Base-by-base conservation (phyloP, 2,329 filamentous ascomycete genomes). In the Purpureocillium takamizusanense region DNA sequence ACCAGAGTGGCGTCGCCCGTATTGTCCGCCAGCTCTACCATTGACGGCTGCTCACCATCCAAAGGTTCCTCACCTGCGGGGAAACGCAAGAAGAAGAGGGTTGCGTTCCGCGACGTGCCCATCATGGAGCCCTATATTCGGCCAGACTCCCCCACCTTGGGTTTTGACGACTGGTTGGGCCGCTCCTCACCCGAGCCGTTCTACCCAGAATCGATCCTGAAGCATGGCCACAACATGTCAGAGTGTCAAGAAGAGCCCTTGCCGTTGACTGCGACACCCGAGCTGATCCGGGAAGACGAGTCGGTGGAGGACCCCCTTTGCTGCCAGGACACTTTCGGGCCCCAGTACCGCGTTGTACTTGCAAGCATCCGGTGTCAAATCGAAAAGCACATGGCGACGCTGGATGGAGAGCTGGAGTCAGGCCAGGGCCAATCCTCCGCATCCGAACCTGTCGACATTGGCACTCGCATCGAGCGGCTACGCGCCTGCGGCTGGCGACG, bases 111-210 rank as follows among this genome's bases (percentile, higher is more conserved):
- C 28, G 55, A 62, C 17, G 46, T 44, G n/a, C 52, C 51, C 11
- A 46, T 57, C 13, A 56, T 59, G 13, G 61, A 73, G 47, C 69
- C 71, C 15, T 57, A 67, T 25, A 64, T 76, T 42, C 71, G 75
- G 8, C 75, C 74, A 0, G 75, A 79, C 47, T 78, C 74, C 4
- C 75, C 75, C 2, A 79, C 75, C 0, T 66, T 79, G 6, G 75
- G 75, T 10, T 67, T 74, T 40, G 70, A 72, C 37, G 68, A 69
- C 45, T 58, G 57, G 33, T 56, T 63, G 11, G 37, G 43, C 32
- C 47, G 51, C 10, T 40, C 44, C 13, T 39, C 39, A 12, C 50
- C 42, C 4, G 39, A 49, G 32, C 43, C 50, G 7, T 11, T 44
- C 13, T 48, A 48, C 21, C 45, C 45, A 2, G 45, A 44, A 31